A percentile compares a stretch with the other conserved stretches of the same genome.
phyloP scores from a whole-genome alignment of 352 stramenopile species.

The Lagenidium giganteum region DNA sequence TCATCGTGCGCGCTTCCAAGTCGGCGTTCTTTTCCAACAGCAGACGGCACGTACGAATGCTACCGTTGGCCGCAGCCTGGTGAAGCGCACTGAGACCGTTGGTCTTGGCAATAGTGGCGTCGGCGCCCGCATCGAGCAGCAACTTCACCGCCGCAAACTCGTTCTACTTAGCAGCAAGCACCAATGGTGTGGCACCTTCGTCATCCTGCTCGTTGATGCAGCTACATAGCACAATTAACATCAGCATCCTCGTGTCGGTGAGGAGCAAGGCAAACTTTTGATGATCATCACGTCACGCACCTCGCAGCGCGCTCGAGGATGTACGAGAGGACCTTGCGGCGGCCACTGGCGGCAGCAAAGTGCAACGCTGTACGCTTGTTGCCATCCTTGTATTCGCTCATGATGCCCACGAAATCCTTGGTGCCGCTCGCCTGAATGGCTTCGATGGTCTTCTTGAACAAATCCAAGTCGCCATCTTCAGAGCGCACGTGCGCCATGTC shows the following conservation, averaged over 20 bases:
- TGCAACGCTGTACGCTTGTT: slow-evolving; percentile 78
- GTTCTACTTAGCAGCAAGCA: slow-evolving; percentile 74
- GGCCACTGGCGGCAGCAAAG: slow-evolving; percentile 73
- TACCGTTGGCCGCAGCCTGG: slow-evolving; percentile 58
- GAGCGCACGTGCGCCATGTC: no score
- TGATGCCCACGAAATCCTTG: slow-evolving; percentile 29
- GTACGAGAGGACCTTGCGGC: slow-evolving; percentile 67
- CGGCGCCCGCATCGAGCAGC: slow-evolving; percentile 49
- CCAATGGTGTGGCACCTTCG: slow-evolving; percentile 59
- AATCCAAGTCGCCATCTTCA: slow-evolving; percentile 68
- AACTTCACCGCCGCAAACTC: slow-evolving; percentile 65
- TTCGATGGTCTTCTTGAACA: slow-evolving; percentile 62
- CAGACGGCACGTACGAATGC: slow-evolving; percentile 18
- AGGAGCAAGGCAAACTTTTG: neutral
- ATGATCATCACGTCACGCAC: no score
- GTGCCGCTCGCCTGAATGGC: slow-evolving; percentile 51
- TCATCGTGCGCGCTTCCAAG: slow-evolving; percentile 56
- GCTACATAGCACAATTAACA: slow-evolving; percentile 3
- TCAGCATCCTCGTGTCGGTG: neutral
- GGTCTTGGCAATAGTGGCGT: slow-evolving; percentile 44
- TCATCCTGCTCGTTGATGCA: slow-evolving; percentile 59
- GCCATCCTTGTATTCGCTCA: slow-evolving; percentile 76
- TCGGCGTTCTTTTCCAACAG: slow-evolving; percentile 38
- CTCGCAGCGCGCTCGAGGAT: slow-evolving; percentile 58
- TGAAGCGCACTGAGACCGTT: slow-evolving; percentile 65